Conservation (phyloP, 345 rosid genomes). For the Camelina sativa region DNA sequence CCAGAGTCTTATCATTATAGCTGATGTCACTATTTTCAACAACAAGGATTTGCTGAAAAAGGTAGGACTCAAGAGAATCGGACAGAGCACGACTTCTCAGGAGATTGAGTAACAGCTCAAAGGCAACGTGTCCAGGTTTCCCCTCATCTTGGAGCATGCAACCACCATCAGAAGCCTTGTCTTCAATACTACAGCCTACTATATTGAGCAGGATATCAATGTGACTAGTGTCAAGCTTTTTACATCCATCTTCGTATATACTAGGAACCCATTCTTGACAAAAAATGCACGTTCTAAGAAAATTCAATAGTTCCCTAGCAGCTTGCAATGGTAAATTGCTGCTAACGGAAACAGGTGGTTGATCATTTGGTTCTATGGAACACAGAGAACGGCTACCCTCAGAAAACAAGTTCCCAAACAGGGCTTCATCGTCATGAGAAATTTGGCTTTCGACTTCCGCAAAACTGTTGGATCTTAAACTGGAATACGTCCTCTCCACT, state of each 20-base stretch:
- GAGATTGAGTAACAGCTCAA: slow-evolving; percentile 74
- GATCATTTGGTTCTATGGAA: slow-evolving; percentile 75
- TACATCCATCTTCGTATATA: slow-evolving; percentile 74
- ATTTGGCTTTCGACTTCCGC: slow-evolving; percentile 73
- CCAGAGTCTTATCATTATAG: slow-evolving; percentile 75
- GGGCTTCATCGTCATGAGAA: slow-evolving; percentile 94
- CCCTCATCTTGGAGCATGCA: slow-evolving; percentile 61
- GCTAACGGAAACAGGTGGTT: slow-evolving; percentile 57
- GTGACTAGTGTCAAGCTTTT: slow-evolving; percentile 62
- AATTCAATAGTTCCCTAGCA: slow-evolving; percentile 70
- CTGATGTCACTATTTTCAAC: slow-evolving; percentile 68
- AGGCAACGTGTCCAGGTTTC: slow-evolving; percentile 67
- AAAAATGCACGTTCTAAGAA: slow-evolving; percentile 72
- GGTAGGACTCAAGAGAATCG: slow-evolving; percentile 72
- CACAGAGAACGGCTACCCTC: slow-evolving; percentile 81
- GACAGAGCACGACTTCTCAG: slow-evolving; percentile 62
- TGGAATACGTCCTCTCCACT: slow-evolving; percentile 64
- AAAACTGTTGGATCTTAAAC: slow-evolving; percentile 61
- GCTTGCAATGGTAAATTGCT: slow-evolving; percentile 84
- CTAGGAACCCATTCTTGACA: slow-evolving; percentile 72
- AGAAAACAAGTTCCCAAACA: slow-evolving; percentile 92
- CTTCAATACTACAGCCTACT: slow-evolving; percentile 60
- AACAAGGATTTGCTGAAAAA: slow-evolving; percentile 68
- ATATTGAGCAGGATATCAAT: slow-evolving; percentile 77
- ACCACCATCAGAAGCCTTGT: slow-evolving; percentile 53